phyloP scores from a whole-genome alignment of 768 basidiomycete species.

The Collybia sp. region DNA sequence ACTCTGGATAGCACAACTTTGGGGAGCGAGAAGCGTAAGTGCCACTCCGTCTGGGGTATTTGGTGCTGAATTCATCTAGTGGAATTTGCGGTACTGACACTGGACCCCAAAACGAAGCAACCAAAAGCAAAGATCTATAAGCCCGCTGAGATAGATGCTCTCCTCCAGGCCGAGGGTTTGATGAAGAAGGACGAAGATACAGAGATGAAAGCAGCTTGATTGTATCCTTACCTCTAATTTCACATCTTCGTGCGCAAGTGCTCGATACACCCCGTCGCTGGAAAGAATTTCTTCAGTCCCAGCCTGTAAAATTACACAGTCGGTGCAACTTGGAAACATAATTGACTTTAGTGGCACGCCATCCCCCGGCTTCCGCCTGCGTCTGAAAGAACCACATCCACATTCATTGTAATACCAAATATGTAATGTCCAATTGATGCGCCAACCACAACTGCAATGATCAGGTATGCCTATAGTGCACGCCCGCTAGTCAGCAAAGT shows the following conservation, averaged over 20 bases:
- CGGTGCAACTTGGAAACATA: no score
- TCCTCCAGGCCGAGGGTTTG: conserved; percentile 74
- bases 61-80: conserved; percentile 42
- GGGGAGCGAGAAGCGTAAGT: conserved; percentile 91
- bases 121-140: conserved; percentile 91
- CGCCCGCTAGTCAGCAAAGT: no score
- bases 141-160: conserved; percentile 81
- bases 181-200: conserved; percentile 85
- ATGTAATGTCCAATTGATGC: conserved; percentile 82
- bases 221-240: conserved; percentile 22
- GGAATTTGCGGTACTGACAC: conserved; percentile 91
- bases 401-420: conserved; percentile 62
- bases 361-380: conserved; percentile 53
- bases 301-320: no score
- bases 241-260: conserved; percentile 4
- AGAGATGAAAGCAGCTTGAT: conserved; percentile 63
- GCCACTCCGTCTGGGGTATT: background rate
- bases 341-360: conserved; percentile 65
- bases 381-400: conserved; percentile 50
- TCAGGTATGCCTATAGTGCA: conserved; percentile 70
- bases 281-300: background rate
- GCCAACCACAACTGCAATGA: conserved; percentile 75
- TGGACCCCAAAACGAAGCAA: conserved; percentile 71
- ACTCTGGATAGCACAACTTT: conserved; percentile 99
- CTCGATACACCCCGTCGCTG: background rate